Evolutionary conservation across 2,329 filamentous ascomycete genomes (phyloP), one percentile per base, ranked within the genome.

Genomic region (Aspergillus pseudoterreus): DNA sequence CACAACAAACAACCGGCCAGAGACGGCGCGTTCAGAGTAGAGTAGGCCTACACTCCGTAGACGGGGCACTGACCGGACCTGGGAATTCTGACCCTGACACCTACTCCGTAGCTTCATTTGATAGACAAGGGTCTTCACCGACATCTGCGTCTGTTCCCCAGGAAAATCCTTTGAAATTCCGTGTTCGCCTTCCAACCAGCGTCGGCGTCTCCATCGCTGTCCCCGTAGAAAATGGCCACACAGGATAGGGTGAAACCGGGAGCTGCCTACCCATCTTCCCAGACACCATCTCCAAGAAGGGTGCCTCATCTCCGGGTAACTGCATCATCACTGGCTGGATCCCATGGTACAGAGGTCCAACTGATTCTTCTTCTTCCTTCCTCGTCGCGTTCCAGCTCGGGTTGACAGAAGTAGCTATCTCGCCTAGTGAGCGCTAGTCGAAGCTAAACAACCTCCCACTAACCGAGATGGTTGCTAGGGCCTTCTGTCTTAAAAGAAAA

Each of bases 311-410:
- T 51, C 48, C 49, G 55, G 53, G 50, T 52, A 56, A 47, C 24
- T 59, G 43, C 55, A 57, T 56, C 52, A 57, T 51, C 41, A 52
- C 48, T 47, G 46, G 24, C 42, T 30, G 12, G 9, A 36, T 49
- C 50, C 57, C 56, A 57, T 53, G 57, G 57, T 46, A 51, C 36
- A 17, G 5, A 42, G 39, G 14, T 24, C 19, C 39, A 30, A 30
- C 27, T 11, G 27, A 22, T 30, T 30, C 8, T 10, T 30, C 27
- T 30, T 30, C 8, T 8, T 30, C 27, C 27, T 30, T 30, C 8
- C 27, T 30, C 27, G 10, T 30, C 27, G 27, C 27, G 27, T 30
- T 30, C 27, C 27, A 30, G 27, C 27, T 9, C 27, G 15, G 19
- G 19, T n/a, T 38, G 35, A 38, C 35, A 38, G 14, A 17, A 38